phyloP scores from a whole-genome alignment of 768 basidiomycete species.

The Hygrocybe punicea region DNA sequence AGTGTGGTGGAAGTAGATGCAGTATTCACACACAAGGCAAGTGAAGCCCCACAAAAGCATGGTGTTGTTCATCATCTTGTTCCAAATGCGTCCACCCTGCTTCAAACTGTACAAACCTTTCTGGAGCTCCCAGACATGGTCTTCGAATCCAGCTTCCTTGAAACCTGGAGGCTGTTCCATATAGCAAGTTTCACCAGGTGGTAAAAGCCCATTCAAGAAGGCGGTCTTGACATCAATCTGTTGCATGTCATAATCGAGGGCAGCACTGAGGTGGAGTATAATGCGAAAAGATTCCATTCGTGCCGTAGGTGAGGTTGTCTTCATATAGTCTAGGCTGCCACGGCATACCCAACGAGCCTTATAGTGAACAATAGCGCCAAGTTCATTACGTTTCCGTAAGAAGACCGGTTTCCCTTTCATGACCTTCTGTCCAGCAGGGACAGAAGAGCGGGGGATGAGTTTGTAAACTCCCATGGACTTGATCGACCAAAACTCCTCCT shows the following conservation, averaged over 20 bases:
- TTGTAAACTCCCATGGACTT: too few relatives aligned
- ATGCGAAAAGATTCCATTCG: slow-evolving; percentile 38
- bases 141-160: slow-evolving; percentile 14
- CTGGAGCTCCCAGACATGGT: slow-evolving; percentile 23
- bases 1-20: slow-evolving; percentile 25
- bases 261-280: slow-evolving; percentile 36
- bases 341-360: slow-evolving; percentile 42
- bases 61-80: slow-evolving; percentile 28
- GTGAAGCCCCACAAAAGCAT: slow-evolving; percentile 35
- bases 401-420: slow-evolving; percentile 32
- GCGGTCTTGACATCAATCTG: slow-evolving; percentile 43
- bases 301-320: slow-evolving; percentile 36
- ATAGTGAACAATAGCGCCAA: slow-evolving; percentile 23
- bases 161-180: slow-evolving; percentile 34
- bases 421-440: slow-evolving; percentile 15
- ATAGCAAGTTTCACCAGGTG: slow-evolving; percentile 20
- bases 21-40: slow-evolving; percentile 27
- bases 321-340: slow-evolving; percentile 34
- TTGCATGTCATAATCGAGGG: slow-evolving; percentile 33
- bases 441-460: too few relatives aligned
- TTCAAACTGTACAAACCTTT: slow-evolving; percentile 38
- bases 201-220: slow-evolving; percentile 35
- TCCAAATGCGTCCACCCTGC: slow-evolving; percentile 36
- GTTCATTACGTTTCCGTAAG: slow-evolving; percentile 26
- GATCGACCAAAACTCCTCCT: too few relatives aligned